Percentiles rank a stretch among this genome's conserved stretches.
phyloP scores from a whole-genome alignment of 441 rosid species.

The Dalechampia spathulata region DNA sequence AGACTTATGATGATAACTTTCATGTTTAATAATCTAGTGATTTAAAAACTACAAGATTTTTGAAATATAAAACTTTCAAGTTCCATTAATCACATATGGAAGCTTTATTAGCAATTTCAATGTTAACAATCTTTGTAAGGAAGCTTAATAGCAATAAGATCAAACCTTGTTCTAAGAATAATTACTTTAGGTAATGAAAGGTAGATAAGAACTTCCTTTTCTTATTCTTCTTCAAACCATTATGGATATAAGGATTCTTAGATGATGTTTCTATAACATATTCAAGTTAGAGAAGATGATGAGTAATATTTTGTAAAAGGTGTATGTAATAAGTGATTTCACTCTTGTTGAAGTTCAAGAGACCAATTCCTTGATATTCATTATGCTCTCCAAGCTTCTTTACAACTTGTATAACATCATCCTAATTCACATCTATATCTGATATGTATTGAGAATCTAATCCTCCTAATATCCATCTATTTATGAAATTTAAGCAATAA shows the following conservation, averaged over 20 bases:
- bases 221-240: conserved; percentile 97
- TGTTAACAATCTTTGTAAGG: conserved; percentile 72
- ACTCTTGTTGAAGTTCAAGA: conserved; percentile 51
- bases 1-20: too few species aligned
- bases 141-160: conserved; percentile 68
- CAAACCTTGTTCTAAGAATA: conserved; percentile 49
- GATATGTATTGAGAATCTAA: conserved; percentile 56
- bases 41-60: too few species aligned
- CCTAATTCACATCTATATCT: conserved; percentile 47
- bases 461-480: conserved; percentile 86
- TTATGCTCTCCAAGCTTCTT: conserved; percentile 34
- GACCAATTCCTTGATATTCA: conserved; percentile 49
- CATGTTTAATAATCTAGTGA: too few species aligned
- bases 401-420: conserved; percentile 40
- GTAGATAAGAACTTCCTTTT: conserved; percentile 63
- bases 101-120: too few species aligned
- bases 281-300: conserved; percentile 34
- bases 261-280: conserved; percentile 46
- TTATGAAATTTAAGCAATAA: conserved; percentile 25
- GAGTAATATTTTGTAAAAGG: conserved; percentile 35
- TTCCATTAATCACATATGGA: too few species aligned
- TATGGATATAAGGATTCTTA: conserved; percentile 83
- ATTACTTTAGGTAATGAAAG: conserved; percentile 55
- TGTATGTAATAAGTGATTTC: conserved; percentile 58
- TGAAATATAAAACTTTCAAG: too few species aligned